Evolutionary conservation across 176 grass and related monocot genomes (phyloP).

Genomic region (Dendrocalamus sinicus): DNA sequence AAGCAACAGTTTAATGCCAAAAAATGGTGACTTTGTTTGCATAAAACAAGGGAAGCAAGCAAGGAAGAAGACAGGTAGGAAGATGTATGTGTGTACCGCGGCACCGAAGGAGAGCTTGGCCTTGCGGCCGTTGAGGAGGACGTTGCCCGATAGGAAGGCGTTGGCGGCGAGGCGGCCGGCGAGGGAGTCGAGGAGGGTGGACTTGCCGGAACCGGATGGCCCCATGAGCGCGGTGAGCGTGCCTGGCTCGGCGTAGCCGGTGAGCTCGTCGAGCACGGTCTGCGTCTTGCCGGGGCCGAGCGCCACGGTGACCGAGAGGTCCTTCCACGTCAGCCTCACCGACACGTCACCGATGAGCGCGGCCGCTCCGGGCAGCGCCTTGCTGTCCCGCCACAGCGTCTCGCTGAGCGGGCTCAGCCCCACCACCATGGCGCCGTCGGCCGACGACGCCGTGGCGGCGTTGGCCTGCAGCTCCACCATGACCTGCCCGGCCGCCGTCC

Average conservation of each 20-base stretch:
- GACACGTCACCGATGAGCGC: slow-evolving; percentile 83
- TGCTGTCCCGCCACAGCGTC: slow-evolving; percentile 85
- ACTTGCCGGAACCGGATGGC: slow-evolving; percentile 95
- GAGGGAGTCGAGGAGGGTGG: slow-evolving; percentile 93
- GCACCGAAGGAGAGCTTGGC: slow-evolving; percentile 96
- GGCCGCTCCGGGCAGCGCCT: slow-evolving; percentile 42
- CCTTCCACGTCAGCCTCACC: slow-evolving; percentile 95
- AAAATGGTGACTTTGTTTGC: neutral
- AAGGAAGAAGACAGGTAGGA: neutral
- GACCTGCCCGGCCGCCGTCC: slow-evolving; percentile 57
- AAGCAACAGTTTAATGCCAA: neutral
- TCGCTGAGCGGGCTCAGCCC: slow-evolving; percentile 93
- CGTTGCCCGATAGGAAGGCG: slow-evolving; percentile 81
- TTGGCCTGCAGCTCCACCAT: slow-evolving; percentile 83
- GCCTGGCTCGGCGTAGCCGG: slow-evolving; percentile 86
- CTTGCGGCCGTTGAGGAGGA: slow-evolving; percentile 95
- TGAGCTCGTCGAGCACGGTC: slow-evolving; percentile 83
- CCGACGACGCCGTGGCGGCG: slow-evolving; percentile 47
- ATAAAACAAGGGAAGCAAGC: neutral
- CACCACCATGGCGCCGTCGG: slow-evolving; percentile 52
- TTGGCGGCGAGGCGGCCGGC: slow-evolving; percentile 88
- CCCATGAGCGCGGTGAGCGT: slow-evolving; percentile 91
- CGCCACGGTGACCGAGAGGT: slow-evolving; percentile 83
- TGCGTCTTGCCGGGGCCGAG: slow-evolving; percentile 76
- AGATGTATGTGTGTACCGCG: slow-evolving; percentile 52